phyloP scores from a whole-genome alignment of 495 filamentous ascomycete genomes.

The Aspergillus sparsus region DNA sequence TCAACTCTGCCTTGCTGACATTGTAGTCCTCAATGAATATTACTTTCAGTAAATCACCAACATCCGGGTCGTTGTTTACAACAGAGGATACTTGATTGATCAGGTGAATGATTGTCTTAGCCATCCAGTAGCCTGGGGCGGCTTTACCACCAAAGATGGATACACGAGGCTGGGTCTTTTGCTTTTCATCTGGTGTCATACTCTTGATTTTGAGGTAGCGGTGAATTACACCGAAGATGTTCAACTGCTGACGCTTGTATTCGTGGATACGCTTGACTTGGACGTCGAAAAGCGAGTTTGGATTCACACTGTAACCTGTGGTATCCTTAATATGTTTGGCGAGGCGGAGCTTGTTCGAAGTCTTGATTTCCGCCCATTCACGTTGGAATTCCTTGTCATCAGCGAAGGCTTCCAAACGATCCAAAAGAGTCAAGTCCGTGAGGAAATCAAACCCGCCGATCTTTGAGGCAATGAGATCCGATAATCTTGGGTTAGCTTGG shows the following conservation, averaged over 20 bases:
- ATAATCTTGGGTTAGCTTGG: constrained; percentile 92
- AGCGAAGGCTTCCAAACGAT: constrained; percentile 75
- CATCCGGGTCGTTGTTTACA: constrained; percentile 86
- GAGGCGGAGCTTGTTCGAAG: constrained; percentile 74
- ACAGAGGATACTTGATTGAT: constrained; percentile 91
- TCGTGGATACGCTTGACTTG: constrained; percentile 99
- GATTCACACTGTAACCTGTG: constrained; percentile 79
- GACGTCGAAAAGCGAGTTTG: constrained; percentile 86
- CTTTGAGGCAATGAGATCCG: constrained; percentile 89
- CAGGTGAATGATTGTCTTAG: constrained; percentile 96
- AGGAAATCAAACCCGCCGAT: constrained; percentile 78
- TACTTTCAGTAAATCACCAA: constrained; percentile 94
- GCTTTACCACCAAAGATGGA: constrained; percentile 98
- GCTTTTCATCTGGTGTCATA: constrained; percentile 78
- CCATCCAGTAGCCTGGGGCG: constrained; percentile 99
- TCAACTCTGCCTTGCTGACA: constrained; percentile 97
- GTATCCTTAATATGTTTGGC: constrained; percentile 86
- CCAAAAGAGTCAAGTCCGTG: constrained; percentile 81
- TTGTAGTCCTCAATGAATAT: constrained; percentile 98
- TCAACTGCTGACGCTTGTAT: constrained; percentile 98
- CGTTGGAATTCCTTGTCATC: constrained; percentile 87
- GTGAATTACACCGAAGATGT: constrained; percentile 97
- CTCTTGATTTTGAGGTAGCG: constrained; percentile 87
- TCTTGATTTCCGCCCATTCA: constrained; percentile 90
- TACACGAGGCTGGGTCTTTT: constrained; percentile 88